Base-by-base conservation (phyloP, 176 grass and related monocot genomes). In the Metroxylon sagu region DNA sequence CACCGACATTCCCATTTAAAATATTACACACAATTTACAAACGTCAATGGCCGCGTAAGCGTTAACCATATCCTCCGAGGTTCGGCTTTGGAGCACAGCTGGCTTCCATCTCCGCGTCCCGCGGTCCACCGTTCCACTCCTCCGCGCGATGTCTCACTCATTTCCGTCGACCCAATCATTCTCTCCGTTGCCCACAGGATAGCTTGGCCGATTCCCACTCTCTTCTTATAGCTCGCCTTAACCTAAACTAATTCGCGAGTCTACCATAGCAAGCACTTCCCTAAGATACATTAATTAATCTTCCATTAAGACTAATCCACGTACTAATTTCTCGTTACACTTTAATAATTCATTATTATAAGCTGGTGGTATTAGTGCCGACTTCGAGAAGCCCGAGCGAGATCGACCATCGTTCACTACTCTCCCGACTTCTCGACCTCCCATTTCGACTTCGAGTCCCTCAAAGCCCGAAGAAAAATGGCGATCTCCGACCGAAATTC, bases 391-490 rank as follows among this genome's bases (percentile, higher is more conserved):
- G 35, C 35, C 3, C 8, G 6, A 1, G 31, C 31, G 31, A 35
- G 31, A 12, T 43, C 35, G 35, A 35, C 5, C 31, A 10, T 7
- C 2, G 35, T 10, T 43, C 35, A 8, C 19, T 56, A 12, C 14
- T 12, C 54, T 23, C 23, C 19, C 54, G 25, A 0, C 2, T 10
- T 25, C 19, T 14, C 4, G 12, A 43, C 2, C 10, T 18, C 53
- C 19, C 54, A 56, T 23, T 25, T 25, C 19, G 23, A 23, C 21
- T 14, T 25, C 18, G 18, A 56, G 17, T 12, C 14, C 16, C 27
- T 60, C 58, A 4, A 60, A 35, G 18, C 58, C 58, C 27, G 60
- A 67, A 0, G 65, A 66, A 43, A 39, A 43, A 86, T 86, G 83
- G 74, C 49, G 16, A 56, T 4, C 14, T 56, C 53, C 53, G 18